Evolutionary conservation across 768 basidiomycete species (phyloP).

Genomic region (Kwoniella dendrophila): DNA sequence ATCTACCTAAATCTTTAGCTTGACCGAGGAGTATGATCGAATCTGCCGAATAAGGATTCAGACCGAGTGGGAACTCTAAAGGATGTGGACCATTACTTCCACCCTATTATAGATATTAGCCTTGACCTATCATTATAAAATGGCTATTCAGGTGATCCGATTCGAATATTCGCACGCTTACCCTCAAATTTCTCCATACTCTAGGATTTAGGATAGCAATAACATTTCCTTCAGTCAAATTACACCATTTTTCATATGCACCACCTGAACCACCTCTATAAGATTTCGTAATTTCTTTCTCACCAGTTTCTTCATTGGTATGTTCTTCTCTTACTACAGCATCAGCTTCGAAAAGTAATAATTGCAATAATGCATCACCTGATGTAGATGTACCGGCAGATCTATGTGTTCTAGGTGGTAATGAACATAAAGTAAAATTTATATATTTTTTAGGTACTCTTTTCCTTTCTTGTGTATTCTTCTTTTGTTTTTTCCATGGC

Average conservation of each 20-base stretch:
- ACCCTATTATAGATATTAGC: conserved; percentile 33
- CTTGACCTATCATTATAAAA: neutral
- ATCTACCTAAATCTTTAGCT: conserved; percentile 84
- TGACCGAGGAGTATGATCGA: conserved; percentile 83
- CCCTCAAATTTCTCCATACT: conserved; percentile 83
- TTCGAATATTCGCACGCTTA: conserved; percentile 53
- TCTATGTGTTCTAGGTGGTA: conserved; percentile 66
- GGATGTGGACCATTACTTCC: conserved; percentile 66
- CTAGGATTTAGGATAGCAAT: conserved; percentile 85
- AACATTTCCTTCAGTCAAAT: conserved; percentile 84
- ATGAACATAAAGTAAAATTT: conserved; percentile 66
- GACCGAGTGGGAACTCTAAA: conserved; percentile 75
- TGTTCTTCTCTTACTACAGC: conserved; percentile 61
- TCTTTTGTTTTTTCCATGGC: conserved; percentile 26
- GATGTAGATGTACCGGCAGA: conserved; percentile 62
- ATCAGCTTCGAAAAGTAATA: conserved; percentile 89
- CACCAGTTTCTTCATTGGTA: conserved; percentile 62
- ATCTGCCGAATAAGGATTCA: conserved; percentile 79
- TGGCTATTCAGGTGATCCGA: neutral
- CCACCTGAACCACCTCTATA: conserved; percentile 90
- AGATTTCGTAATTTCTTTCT: conserved; percentile 61
- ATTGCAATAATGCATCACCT: conserved; percentile 79
- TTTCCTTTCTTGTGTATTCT: conserved; percentile 28
- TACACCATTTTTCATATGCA: conserved; percentile 80
- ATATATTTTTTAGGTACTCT: conserved; percentile 64